Conservation (phyloP, 805 yeast species). For the Dipodascopsis uninucleata region DNA sequence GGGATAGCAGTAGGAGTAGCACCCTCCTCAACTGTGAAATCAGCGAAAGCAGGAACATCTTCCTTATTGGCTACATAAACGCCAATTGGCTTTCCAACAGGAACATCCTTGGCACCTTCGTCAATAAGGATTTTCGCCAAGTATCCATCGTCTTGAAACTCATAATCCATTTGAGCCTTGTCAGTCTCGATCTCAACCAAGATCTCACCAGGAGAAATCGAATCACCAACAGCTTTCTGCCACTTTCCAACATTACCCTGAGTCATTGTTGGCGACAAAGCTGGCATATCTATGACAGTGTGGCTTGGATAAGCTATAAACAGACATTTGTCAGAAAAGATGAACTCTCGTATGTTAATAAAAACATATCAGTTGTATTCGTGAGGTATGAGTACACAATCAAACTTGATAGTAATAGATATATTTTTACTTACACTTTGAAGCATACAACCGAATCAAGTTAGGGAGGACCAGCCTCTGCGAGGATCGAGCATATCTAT, state of each 20-base stretch:
- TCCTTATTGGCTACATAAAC: conserved; percentile 85
- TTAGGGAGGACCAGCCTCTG: conserved; percentile 30
- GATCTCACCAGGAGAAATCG: conserved; percentile 85
- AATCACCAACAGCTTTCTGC: conserved; percentile 87
- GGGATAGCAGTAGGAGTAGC: conserved; percentile 45
- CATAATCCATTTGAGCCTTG: conserved; percentile 97
- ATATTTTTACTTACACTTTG: conserved; percentile 34
- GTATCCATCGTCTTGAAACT: conserved; percentile 94
- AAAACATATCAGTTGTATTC: neutral
- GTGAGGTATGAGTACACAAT: no score
- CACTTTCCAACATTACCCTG: conserved; percentile 88
- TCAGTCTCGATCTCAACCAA: conserved; percentile 97
- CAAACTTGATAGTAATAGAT: neutral
- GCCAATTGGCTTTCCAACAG: conserved; percentile 94
- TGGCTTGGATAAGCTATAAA: conserved; percentile 63
- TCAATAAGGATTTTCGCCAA: conserved; percentile 81
- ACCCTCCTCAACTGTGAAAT: conserved; percentile 51
- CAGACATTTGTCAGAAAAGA: neutral
- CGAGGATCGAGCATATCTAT: conserved; percentile 6
- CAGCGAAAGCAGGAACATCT: conserved; percentile 84
- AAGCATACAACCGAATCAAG: conserved; percentile 38
- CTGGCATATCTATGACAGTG: conserved; percentile 94
- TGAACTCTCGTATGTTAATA: neutral
- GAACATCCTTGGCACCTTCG: conserved; percentile 83
- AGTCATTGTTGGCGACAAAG: conserved; percentile 99